Evolutionary conservation across 2,329 filamentous ascomycete genomes (phyloP), one percentile per base, ranked within the genome.

Genomic region (Arthrobotrys sphaeroides): DNA sequence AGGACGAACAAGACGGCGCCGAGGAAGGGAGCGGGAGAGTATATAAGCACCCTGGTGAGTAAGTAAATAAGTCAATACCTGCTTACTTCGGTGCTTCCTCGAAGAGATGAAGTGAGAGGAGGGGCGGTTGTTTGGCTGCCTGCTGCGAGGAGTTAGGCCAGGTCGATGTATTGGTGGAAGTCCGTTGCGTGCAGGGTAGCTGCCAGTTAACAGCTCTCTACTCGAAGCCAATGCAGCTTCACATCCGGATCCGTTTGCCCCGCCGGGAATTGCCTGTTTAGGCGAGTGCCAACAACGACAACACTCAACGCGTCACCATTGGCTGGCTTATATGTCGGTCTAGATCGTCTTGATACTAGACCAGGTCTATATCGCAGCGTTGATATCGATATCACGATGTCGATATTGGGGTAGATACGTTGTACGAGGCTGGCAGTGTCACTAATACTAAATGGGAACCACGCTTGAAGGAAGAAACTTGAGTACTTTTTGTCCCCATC

Each of bases 401-500:
- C 10, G 2, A 20, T 31, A 16, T 33, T 26, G 33, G n/a, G 13
- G 18, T 18, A 53, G 26, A 51, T 43, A 22, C n/a, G 16, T 2
- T 31, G 5, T 13, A 2, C 4, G 9, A 28, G 7, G 13, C n/a
- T n/a, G n/a, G n/a, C n/a, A n/a, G n/a, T n/a, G n/a, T n/a, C n/a
- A n/a, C n/a, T n/a, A n/a, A n/a, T n/a, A n/a, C n/a, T 33, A 9
- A 49, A 49, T 28, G 16, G 24, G 22, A 49, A 16, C 12, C 36
- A 55, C 28, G 31, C 28, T 38, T 55, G 51, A n/a, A 6, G 12
- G 10, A 33, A 43, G 18, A 18, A 36, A 55, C 49, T 24, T 55
- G 36, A 16, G 36, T 40, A 40, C 31, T 55, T 38, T 66, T 51
- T 64, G 43, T 33, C 61, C 22, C 47, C 61, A 22, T 67, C 49